Evolutionary conservation across 1,284 basidiomycete species (phyloP), one percentile per base, ranked within the genome.

Genomic region (Rhodofomes roseus): DNA sequence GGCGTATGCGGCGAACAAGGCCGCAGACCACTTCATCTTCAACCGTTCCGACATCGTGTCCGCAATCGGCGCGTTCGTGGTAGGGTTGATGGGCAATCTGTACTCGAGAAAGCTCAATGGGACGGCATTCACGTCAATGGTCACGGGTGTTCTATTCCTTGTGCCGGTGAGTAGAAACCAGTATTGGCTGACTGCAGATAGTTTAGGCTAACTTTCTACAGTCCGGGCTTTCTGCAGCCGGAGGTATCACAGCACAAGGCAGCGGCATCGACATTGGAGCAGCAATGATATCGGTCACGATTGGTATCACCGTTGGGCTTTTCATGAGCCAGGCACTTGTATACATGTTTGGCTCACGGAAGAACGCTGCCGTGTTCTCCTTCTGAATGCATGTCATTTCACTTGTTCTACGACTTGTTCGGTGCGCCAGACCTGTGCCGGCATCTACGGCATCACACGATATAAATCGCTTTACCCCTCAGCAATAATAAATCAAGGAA

Each of bases 71-170:
- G 91, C 92, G 25, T 94, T 94, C 66, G 90, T 89, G 8, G 88
- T 93, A 44, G 90, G 91, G 36, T 66, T 94, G 34, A 77, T 95
- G 25, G 92, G 93, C 1, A 95, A 95, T 68, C 73, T 89, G 1
- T 95, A 95, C 72, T 93, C 92, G 59, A 79, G 92, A 58, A 84
- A 86, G 68, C 91, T 93, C 82, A 85, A 89, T n/a, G 93, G 93
- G 11, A 94, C 92, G 4, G 92, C 93, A 25, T 95, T 95, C 74
- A 93, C 92, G 5, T 88, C 88, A 4, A 95, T 93, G 91, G 91
- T 93, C 31, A 90, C 91, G 4, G 93, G 92, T 55, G 91, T 95
- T 16, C 74, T 93, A 64, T 93, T 94, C 76, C 76, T 94, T 62
- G 90, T 94, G 37, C 92, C 91, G 18, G 88, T 92, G 67, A 71